Percentiles rank a stretch among this genome's conserved stretches.
Evolutionary conservation across 2,329 filamentous ascomycete species (phyloP).

Genomic region (Fusarium humuli): DNA sequence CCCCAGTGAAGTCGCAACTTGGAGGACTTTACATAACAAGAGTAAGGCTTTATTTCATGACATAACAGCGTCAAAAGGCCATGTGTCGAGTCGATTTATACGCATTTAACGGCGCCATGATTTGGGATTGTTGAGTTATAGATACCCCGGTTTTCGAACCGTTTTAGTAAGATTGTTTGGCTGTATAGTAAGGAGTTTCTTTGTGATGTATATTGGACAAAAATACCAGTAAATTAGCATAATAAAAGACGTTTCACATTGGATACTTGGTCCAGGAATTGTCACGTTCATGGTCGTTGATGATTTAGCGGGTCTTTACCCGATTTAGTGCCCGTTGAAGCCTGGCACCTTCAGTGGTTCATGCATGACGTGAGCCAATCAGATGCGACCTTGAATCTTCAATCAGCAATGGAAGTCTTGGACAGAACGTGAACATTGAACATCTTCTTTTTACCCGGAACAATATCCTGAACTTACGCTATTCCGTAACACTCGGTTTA

Average conservation of each 20-base stretch:
- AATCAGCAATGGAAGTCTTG: neutral
- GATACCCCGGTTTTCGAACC: constrained; percentile 43
- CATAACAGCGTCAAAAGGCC: neutral
- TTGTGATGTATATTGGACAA: constrained; percentile 1
- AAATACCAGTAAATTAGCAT: neutral
- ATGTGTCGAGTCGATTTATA: constrained; percentile 29
- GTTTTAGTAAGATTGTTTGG: constrained; percentile 9
- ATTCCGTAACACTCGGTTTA: neutral
- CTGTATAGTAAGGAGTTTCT: constrained; percentile 31
- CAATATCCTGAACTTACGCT: neutral
- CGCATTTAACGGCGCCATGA: constrained; percentile 41
- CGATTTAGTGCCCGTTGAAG: constrained; percentile 34
- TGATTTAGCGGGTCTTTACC: constrained; percentile 12
- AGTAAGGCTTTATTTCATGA: neutral
- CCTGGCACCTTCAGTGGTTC: constrained; percentile 32
- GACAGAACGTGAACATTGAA: constrained; percentile 9
- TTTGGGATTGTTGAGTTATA: constrained; percentile 42
- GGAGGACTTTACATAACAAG: neutral
- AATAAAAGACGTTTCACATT: neutral
- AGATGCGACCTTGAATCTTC: neutral
- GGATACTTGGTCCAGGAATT: neutral
- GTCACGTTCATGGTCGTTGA: neutral
- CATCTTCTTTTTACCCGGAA: neutral
- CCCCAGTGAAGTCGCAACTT: constrained; percentile 31
- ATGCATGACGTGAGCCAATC: constrained; percentile 20